These are phyloP conservation scores for Hyaloscypha variabilis DNA, from an alignment of 495 filamentous ascomycete genomes.

Conservation along the genomic window DNA sequence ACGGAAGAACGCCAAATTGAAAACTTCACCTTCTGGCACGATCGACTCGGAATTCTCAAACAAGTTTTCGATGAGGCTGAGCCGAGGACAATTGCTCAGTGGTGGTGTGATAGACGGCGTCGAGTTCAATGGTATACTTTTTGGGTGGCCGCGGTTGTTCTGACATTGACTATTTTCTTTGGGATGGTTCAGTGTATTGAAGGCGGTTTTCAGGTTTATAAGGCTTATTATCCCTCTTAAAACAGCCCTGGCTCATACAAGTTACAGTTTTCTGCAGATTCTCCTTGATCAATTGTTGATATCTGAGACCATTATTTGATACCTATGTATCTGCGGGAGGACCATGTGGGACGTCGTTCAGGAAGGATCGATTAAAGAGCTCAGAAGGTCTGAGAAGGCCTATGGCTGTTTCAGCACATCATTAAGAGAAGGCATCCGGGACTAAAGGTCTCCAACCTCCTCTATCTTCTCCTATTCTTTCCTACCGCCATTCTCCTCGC, in stretches of 20 bases:
- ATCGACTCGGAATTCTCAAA: constrained; percentile 53
- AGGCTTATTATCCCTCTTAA: too few relatives aligned
- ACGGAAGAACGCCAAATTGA: constrained; percentile 43
- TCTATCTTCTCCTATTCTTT: not conserved
- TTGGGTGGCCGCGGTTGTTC: constrained; percentile 50
- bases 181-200: constrained; percentile 52
- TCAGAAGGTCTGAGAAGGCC: too few relatives aligned
- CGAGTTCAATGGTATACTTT: too few relatives aligned
- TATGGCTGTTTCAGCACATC: too few relatives aligned
- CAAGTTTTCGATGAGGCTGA: constrained; percentile 51
- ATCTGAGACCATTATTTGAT: too few relatives aligned
- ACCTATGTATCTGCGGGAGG: too few relatives aligned
- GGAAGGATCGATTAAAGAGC: too few relatives aligned
- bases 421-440: not conserved
- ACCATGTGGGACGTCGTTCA: too few relatives aligned
- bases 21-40: constrained; percentile 49
- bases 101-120: constrained; percentile 54
- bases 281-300: too few relatives aligned
- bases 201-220: too few relatives aligned
- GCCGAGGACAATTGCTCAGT: constrained; percentile 46
- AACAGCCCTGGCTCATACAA: too few relatives aligned
- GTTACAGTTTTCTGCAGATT: too few relatives aligned
- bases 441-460: not conserved
- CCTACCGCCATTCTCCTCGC: not conserved
- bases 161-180: constrained; percentile 51